Evolutionary conservation across 306 rosid species (phyloP), one percentile per base, ranked within the genome.

Genomic region (Styphnolobium japonicum): DNA sequence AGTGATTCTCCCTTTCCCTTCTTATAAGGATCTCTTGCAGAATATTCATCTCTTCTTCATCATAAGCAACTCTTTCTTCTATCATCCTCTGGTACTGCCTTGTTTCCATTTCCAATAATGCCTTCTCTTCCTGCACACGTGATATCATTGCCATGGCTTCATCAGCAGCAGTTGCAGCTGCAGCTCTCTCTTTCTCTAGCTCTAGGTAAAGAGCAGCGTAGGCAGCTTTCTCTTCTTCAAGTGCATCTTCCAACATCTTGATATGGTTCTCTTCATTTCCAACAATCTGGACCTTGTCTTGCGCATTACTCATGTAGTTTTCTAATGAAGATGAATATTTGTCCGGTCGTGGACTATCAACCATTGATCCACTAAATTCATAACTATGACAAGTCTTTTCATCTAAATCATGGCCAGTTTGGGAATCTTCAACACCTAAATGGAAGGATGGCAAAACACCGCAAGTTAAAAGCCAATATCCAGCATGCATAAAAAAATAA

Each of bases 71-170:
- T 64, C 77, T 85, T 79, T 96, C 99, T 73, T 96, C 99, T 23
- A 93, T 86, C 79, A 89, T 81, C 77, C 99, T 91, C 42, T 85
- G 87, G 71, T 85, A 90, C 61, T 93, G 99, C 78, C 86, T 80
- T 36, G 86, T 85, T 73, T 96, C 97, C 83, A 91, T 81, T 87
- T 90, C 96, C 75, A 87, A 80, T 2, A 82, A 81, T 2, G 98
- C 93, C 84, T 92, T 96, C 63, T 91, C 91, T 62, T 87, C 90
- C 72, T 96, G 97, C 81, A 96, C 85, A 51, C 98, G 97, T 0
- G 69, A 83, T 80, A 96, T 91, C 99, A 90, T 93, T 31, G 98
- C 94, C 93, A 96, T 89, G n/a, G 98, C 91, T 88, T 96, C 98
- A 53, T 96, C 98, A 2, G 98, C 96, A 42, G 99, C 97, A 71